Base-by-base conservation (phyloP, 75 land plant species). In the Pinus tabuliformis region DNA sequence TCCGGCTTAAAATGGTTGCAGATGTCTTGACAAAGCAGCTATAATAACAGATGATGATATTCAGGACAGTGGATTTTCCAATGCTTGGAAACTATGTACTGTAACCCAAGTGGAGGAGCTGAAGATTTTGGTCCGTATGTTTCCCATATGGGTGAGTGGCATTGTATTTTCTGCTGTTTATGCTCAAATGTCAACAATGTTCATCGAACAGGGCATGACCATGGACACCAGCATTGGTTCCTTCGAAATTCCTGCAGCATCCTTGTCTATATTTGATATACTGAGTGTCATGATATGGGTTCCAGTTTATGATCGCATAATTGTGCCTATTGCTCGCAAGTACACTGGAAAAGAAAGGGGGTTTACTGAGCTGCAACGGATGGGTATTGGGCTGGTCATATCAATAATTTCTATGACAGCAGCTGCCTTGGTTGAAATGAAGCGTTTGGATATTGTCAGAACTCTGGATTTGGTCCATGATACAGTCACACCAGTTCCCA, bases 91-190 rank as follows among this genome's bases (percentile, higher is more conserved):
- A 74, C 81, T 91, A 15, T 89, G 91, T 73, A 85, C 91, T 4
- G 90, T 91, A 16, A 91, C 94, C 6, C 94, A 91, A 54, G 94
- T 91, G 21, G 92, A 91, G 81, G 94, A 91, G 75, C 80, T 90
- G 57, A 91, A 91, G 73, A 87, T 88, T 42, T 70, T 91, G 61
- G 57, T 86, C 16, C 77, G 87, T 57, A 85, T 89, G 87, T 80
- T 91, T 73, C 93, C 96, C 8, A 84, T 91, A 8, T 93, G 96
- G 96, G 78, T 82, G 13, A 86, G 90, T 7, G 82, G 84, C 21
- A 79, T 91, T 17, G 79, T 89, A 6, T 93, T 89, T 58, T 83
- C 89, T 1, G 87, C 89, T 49, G 91, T 89, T 20, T 93, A 83
- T 77, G 88, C 96, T 15, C 94, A 93, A 73, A 85, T 93, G 81